phyloP scores from a whole-genome alignment of 805 yeast species.

The Kurtzmaniella fragi region DNA sequence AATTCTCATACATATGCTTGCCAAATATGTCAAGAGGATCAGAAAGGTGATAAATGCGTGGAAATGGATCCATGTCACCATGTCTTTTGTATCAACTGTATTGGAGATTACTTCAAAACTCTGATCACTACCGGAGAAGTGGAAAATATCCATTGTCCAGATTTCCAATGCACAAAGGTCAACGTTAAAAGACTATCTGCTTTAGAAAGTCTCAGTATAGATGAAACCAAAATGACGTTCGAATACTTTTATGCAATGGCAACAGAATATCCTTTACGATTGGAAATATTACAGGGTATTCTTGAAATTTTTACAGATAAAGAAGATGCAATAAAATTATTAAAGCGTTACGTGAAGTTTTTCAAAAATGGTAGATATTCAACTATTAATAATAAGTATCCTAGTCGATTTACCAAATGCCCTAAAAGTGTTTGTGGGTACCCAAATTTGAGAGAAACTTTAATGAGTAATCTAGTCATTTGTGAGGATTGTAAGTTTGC shows the following conservation, averaged over 20 bases:
- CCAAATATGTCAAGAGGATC: conserved; percentile 50
- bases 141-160: conserved; percentile 53
- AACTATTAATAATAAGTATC: conserved; percentile 39
- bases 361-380: conserved; percentile 37
- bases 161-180: conserved; percentile 40
- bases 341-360: conserved; percentile 35
- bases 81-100: conserved; percentile 43
- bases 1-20: conserved; percentile 39
- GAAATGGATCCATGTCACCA: conserved; percentile 42
- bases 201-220: conserved; percentile 4
- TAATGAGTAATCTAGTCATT: conserved; percentile 41
- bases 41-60: conserved; percentile 40
- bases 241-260: conserved; percentile 27
- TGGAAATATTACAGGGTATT: conserved; percentile 26
- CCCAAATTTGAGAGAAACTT: conserved; percentile 44
- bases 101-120: conserved; percentile 35
- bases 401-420: conserved; percentile 46
- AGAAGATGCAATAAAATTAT: conserved; percentile 13
- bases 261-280: conserved; percentile 38
- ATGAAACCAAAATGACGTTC: conserved; percentile 16
- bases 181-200: conserved; percentile 6
- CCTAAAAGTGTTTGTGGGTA: conserved; percentile 42
- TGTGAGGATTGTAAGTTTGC: conserved; percentile 49
- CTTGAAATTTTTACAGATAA: conserved; percentile 8
- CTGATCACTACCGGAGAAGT: conserved; percentile 45